These are phyloP conservation scores for Syncephalastrum racemosum DNA, from an alignment of 371 early-diverging fungal species.

Conservation along the genomic window DNA sequence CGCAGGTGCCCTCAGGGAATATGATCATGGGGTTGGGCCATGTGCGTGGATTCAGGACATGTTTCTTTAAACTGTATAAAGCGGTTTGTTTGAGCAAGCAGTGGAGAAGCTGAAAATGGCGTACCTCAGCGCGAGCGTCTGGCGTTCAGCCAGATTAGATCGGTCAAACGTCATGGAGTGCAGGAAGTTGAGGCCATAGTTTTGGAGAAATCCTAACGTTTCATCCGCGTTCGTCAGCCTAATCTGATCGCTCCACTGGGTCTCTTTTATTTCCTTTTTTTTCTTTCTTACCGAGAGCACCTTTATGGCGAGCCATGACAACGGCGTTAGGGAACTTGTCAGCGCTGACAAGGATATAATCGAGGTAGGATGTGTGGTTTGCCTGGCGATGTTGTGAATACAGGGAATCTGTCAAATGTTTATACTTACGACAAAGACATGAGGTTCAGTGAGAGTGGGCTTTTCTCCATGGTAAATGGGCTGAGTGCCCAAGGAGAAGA, in stretches of 20 bases:
- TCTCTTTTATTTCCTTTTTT: too few species aligned
- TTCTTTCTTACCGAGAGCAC: slow-evolving; percentile 37
- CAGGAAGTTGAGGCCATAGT: slow-evolving; percentile 62
- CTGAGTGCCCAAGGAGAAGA: slow-evolving; percentile 57
- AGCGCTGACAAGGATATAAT: slow-evolving; percentile 74
- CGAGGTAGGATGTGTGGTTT: slow-evolving; percentile 85
- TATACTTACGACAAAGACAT: slow-evolving; percentile 61
- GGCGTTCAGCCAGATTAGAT: slow-evolving; percentile 65
- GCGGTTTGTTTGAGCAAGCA: neutral
- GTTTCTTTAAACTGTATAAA: slow-evolving; percentile 28
- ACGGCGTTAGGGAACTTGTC: slow-evolving; percentile 77
- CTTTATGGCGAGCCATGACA: slow-evolving; percentile 69
- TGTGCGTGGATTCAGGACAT: slow-evolving; percentile 33
- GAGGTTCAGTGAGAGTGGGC: slow-evolving; percentile 54
- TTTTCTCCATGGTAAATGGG: slow-evolving; percentile 69
- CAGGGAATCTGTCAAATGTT: neutral
- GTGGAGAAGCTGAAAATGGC: slow-evolving; percentile 10
- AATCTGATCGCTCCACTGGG: too few species aligned
- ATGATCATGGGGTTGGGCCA: slow-evolving; percentile 64
- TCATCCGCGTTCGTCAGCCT: too few species aligned
- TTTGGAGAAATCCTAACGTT: slow-evolving; percentile 68
- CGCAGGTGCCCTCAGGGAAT: slow-evolving; percentile 92
- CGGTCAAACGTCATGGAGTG: slow-evolving; percentile 80
- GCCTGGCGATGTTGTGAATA: slow-evolving; percentile 19
- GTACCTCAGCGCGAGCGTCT: slow-evolving; percentile 41